Evolutionary conservation across 2,329 filamentous ascomycete genomes (phyloP), one percentile per base, ranked within the genome.

Genomic region (Ramichloridium luteum): DNA sequence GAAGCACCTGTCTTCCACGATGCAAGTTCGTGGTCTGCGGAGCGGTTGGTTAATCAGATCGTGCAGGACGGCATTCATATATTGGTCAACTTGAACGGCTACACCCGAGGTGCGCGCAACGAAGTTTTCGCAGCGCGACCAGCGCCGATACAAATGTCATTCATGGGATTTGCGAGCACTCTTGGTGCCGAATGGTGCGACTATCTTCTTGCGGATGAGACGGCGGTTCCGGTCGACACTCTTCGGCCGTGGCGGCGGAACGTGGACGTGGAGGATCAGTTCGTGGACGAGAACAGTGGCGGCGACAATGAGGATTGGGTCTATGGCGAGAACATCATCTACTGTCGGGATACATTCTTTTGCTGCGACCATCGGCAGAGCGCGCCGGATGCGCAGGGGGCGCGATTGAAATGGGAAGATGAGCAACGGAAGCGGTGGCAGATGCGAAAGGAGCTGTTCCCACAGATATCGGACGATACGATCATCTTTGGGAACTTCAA

Each of bases 401-500:
- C 64, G 26, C 64, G 65, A 12, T 57, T 86, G 26, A 75, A 72
- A 3, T 98, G 90, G 90, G 72, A 80, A 35, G 75, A 84, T 34
- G 88, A 96, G 57, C 80, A 88, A 54, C 60, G 62, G 13, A 71
- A 79, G 36, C 71, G 90, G 40, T 96, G 90, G 88, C 68, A 72
- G 43, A 93, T 96, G 85, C 78, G 90, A 16, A 92, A 86, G 51
- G 77, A 92, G 47, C 60, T 98, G 23, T 98, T 98, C 49, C 90
- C 90, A 0, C 67, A 71, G 12, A 64, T 98, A 9, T 64, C 74
- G 3, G 80, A 96, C 48, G 78, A 93, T 53, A 72, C 75, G 13
- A 76, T 98, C 47, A 94, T 98, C 47, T 69, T 98, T 36, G 90
- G 84, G 5, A 98, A 98, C 57, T 98, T 98, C 60, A 98, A 98